Percentiles rank a stretch among this genome's conserved stretches.
These are phyloP conservation scores for Crepidotus sp. DNA, from an alignment of 1,284 basidiomycete genomes.

Conservation along the genomic window DNA sequence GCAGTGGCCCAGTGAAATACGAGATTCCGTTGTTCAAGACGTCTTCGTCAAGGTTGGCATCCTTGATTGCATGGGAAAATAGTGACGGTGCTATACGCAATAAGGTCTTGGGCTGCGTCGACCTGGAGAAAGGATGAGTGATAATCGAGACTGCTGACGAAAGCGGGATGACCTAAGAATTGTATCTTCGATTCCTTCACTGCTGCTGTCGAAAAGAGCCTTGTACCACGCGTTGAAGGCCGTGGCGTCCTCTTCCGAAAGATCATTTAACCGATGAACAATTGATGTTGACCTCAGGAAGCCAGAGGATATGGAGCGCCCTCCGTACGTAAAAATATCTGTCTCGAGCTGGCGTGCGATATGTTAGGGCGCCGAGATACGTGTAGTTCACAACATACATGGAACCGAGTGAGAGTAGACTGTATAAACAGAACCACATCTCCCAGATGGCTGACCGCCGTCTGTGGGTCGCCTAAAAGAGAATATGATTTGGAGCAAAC, in stretches of 20 bases:
- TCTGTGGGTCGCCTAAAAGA: slow-evolving; percentile 65
- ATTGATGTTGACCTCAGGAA: slow-evolving; percentile 43
- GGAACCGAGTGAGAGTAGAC: slow-evolving; percentile 50
- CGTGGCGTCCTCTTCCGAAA: slow-evolving; percentile 39
- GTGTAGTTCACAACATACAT: slow-evolving; percentile 32
- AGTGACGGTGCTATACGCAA: slow-evolving; percentile 58
- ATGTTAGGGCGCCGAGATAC: slow-evolving; percentile 8
- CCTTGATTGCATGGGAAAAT: slow-evolving; percentile 52
- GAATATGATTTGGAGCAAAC: slow-evolving; percentile 6
- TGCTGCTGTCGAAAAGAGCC: slow-evolving; percentile 64
- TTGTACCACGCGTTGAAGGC: slow-evolving; percentile 61
- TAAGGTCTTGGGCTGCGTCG: slow-evolving; percentile 59
- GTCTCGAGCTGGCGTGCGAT: slow-evolving; percentile 25
- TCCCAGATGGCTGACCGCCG: slow-evolving; percentile 65
- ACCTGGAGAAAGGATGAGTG: slow-evolving; percentile 30
- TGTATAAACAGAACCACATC: slow-evolving; percentile 68
- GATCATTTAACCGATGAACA: slow-evolving; percentile 33
- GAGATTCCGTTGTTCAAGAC: slow-evolving; percentile 63
- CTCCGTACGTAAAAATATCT: slow-evolving; percentile 31
- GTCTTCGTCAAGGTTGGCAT: slow-evolving; percentile 55
- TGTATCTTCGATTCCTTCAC: slow-evolving; percentile 74
- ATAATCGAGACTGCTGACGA: neutral
- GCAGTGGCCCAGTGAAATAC: slow-evolving; percentile 62
- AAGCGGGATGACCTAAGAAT: slow-evolving; percentile 50
- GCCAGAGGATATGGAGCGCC: slow-evolving; percentile 38